These are phyloP conservation scores for Nakazawaea siamensis DNA, from an alignment of 805 yeast genomes.

Conservation along the genomic window DNA sequence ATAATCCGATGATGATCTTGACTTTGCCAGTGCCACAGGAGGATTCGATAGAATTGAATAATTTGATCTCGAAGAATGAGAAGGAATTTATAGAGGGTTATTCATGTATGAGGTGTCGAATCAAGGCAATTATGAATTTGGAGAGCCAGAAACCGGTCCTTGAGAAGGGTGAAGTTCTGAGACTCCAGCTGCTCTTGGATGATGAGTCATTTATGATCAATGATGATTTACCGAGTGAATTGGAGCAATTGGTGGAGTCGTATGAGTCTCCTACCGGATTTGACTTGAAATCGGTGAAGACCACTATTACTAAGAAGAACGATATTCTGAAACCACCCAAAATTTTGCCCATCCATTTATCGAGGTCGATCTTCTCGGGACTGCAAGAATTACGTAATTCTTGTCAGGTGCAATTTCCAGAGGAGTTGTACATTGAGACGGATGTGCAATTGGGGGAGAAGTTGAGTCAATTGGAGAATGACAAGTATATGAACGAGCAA, in stretches of 20 bases:
- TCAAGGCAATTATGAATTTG: conserved; percentile 29
- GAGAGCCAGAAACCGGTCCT: conserved; percentile 13
- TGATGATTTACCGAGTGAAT: conserved; percentile 49
- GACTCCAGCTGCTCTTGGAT: conserved; percentile 26
- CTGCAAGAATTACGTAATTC: conserved; percentile 63
- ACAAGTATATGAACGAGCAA: conserved; percentile 20
- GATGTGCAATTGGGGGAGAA: conserved; percentile 26
- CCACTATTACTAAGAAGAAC: conserved; percentile 62
- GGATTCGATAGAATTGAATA: conserved; percentile 28
- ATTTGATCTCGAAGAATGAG: conserved; percentile 47
- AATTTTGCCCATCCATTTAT: conserved; percentile 71
- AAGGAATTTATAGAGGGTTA: conserved; percentile 71
- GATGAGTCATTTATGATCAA: conserved; percentile 42
- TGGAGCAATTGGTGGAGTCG: conserved; percentile 37
- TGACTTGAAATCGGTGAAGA: conserved; percentile 37
- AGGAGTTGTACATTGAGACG: conserved; percentile 38
- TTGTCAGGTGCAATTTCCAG: conserved; percentile 63
- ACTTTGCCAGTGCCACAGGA: conserved; percentile 70
- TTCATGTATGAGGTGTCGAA: conserved; percentile 68
- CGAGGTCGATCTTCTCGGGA: conserved; percentile 73
- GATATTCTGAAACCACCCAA: conserved; percentile 60
- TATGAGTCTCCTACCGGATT: conserved; percentile 34
- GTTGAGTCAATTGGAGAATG: conserved; percentile 15
- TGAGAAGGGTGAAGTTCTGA: conserved; percentile 25
- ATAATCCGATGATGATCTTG: conserved; percentile 58